Base-by-base conservation (phyloP, 1,139 yeast species). In the Kodamaea suecica region DNA sequence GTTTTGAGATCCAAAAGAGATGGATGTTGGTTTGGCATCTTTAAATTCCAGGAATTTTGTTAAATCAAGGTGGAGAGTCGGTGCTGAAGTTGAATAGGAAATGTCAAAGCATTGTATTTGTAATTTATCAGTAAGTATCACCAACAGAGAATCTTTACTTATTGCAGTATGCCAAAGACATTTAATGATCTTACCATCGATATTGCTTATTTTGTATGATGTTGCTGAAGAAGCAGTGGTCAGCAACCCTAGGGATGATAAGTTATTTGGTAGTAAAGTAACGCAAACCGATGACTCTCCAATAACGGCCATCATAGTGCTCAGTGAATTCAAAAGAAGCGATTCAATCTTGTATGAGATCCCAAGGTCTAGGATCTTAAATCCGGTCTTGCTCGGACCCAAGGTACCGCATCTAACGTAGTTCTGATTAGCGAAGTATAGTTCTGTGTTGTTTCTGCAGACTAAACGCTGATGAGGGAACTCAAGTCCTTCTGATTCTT, bases 81-180 rank as follows among this genome's bases (percentile, higher is more conserved):
- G 72, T 3, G 40, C 31, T 4, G 41, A 36, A 4, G 48, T 41
- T 0, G 66, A 57, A 17, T 52, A 43, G 3, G 54, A 45, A 11
- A 66, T 39, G 41, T 68, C 70, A 41, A 51, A 68, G 7, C 53
- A 51, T 27, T 45, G 43, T 17, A 69, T 49, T 16, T 48, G 38
- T 10, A 52, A 43, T 7, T 45, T 38, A 7, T 49, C 53, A 21
- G 55, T 56, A 38, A 68, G 59, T 3, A 67, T 45, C 10, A 65
- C 68, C 40, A 69, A 47, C 17, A 55, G 52, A 10, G 56, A 51
- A 40, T 57, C 63, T 19, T 47, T 51, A 2, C 55, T 48, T 4
- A 52, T 42, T 3, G 52, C 50, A 5, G 63, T 44, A 30, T 62
- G 66, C 73, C 74, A 69, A 4, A 57, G 27, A 3, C 57, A 59